Conservation (phyloP, 495 filamentous ascomycete species). For the Podospora bellae-mahoneyi region DNA sequence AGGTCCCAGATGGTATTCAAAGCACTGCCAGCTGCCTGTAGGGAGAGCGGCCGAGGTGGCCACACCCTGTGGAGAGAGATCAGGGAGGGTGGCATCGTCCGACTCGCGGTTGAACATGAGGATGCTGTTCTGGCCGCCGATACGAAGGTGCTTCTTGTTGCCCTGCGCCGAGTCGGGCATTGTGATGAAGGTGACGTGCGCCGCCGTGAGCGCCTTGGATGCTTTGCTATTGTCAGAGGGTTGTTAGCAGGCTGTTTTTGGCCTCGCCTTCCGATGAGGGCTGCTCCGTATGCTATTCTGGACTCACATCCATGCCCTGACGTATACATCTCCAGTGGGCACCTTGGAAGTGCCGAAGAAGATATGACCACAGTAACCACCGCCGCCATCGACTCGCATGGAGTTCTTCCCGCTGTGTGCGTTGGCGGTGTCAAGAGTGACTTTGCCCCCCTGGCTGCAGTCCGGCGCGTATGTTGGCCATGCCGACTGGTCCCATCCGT, state of each 20-base stretch:
- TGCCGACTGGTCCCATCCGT: constrained; percentile 49
- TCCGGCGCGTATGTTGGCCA: constrained; percentile 56
- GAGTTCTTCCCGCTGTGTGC: constrained; percentile 57
- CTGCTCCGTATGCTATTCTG: not conserved
- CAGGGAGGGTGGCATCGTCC: constrained; percentile 58
- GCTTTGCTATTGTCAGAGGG: constrained; percentile 42
- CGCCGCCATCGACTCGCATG: constrained; percentile 49
- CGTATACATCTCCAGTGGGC: constrained; percentile 55
- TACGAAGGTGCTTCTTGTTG: constrained; percentile 54
- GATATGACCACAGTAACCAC: constrained; percentile 58
- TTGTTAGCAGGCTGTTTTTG: not conserved
- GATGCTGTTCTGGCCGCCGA: constrained; percentile 55
- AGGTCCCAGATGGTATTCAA: constrained; percentile 55
- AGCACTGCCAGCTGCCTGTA: constrained; percentile 50
- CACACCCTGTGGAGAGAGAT: constrained; percentile 55
- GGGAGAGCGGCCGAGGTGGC: constrained; percentile 49
- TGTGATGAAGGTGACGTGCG: constrained; percentile 58
- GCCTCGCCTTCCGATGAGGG: no score
- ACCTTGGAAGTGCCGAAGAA: constrained; percentile 57
- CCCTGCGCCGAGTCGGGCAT: constrained; percentile 57
- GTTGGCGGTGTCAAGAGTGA: constrained; percentile 49
- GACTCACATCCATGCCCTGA: constrained; percentile 52
- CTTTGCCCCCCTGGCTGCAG: constrained; percentile 55
- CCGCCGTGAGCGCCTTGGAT: constrained; percentile 49
- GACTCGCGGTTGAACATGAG: constrained; percentile 60